Percentiles rank a stretch among this genome's conserved stretches.
Conservation (phyloP, 2,329 filamentous ascomycete genomes). For the Fusarium udum region DNA sequence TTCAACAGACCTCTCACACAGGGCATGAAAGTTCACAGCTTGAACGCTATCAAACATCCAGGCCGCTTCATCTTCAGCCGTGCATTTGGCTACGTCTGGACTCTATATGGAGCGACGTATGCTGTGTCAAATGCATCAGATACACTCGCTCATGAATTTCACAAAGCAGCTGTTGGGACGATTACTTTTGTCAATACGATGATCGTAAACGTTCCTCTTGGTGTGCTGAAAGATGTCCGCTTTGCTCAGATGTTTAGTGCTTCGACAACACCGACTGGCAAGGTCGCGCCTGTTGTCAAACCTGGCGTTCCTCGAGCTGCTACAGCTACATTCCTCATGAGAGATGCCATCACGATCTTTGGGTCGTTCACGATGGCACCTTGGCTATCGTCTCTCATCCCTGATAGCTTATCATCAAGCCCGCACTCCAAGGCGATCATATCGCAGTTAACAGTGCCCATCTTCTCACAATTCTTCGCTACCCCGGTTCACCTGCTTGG, state of each 20-base stretch:
- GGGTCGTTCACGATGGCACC: constrained; percentile 46
- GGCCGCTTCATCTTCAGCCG: constrained; percentile 37
- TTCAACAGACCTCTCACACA: constrained; percentile 26
- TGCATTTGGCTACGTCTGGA: constrained; percentile 44
- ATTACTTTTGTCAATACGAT: constrained; percentile 44
- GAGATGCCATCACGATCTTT: constrained; percentile 47
- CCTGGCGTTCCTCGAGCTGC: constrained; percentile 36
- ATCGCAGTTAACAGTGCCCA: constrained; percentile 44
- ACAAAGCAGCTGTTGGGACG: constrained; percentile 38
- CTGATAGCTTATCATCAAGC: constrained; percentile 37
- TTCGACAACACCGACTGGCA: background rate
- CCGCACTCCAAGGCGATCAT: constrained; percentile 42
- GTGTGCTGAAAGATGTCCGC: constrained; percentile 46
- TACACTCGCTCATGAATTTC: constrained; percentile 39
- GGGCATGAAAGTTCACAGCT: constrained; percentile 25
- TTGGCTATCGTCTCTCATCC: constrained; percentile 39
- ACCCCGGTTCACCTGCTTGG: constrained; percentile 46
- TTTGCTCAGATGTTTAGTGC: constrained; percentile 45
- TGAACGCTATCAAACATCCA: constrained; percentile 32
- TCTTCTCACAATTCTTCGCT: constrained; percentile 45
- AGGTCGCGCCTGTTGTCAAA: constrained; percentile 7
- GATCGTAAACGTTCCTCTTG: constrained; percentile 46
- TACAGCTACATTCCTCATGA: constrained; percentile 41
- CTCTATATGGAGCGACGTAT: constrained; percentile 45
- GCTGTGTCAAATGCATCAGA: constrained; percentile 43